These are phyloP conservation scores for Fistulinella cinereoalba DNA, from an alignment of 1,284 basidiomycete species.

Conservation along the genomic window DNA sequence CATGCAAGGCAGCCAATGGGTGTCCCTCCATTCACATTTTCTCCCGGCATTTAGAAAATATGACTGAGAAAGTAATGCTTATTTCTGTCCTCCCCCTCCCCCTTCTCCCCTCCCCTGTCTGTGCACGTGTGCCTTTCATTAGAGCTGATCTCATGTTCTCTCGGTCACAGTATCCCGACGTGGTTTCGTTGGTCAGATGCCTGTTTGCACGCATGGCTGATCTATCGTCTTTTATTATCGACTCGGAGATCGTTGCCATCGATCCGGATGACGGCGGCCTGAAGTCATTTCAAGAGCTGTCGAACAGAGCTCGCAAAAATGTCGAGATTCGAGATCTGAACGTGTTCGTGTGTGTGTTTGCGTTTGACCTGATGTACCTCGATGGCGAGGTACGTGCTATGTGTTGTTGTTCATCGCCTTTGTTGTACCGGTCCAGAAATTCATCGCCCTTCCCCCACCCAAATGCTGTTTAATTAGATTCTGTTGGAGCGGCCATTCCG, in stretches of 20 bases:
- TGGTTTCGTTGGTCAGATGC: conserved; percentile 55
- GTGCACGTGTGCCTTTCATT: too few species aligned
- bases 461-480: conserved; percentile 42
- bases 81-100: conserved; percentile 12
- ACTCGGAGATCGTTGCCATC: conserved; percentile 80
- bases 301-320: conserved; percentile 83
- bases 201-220: conserved; percentile 45
- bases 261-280: conserved; percentile 66
- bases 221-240: conserved; percentile 77
- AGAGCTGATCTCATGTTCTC: conserved; percentile 17
- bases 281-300: conserved; percentile 83
- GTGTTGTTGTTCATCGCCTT: background rate
- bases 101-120: too few species aligned
- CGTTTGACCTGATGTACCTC: conserved; percentile 89
- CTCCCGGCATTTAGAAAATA: conserved; percentile 88
- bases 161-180: conserved; percentile 78
- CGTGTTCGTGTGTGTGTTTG: conserved; percentile 82
- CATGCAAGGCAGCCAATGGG: conserved; percentile 43
- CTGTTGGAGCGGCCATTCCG: conserved; percentile 74
- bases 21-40: conserved; percentile 68
- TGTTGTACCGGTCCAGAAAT: background rate
- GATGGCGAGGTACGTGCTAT: conserved; percentile 63
- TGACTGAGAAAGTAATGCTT: conserved; percentile 75
- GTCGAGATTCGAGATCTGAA: conserved; percentile 79
- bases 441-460: background rate